Conservation (phyloP, 495 filamentous ascomycete species). For the Penicillium daleae region DNA sequence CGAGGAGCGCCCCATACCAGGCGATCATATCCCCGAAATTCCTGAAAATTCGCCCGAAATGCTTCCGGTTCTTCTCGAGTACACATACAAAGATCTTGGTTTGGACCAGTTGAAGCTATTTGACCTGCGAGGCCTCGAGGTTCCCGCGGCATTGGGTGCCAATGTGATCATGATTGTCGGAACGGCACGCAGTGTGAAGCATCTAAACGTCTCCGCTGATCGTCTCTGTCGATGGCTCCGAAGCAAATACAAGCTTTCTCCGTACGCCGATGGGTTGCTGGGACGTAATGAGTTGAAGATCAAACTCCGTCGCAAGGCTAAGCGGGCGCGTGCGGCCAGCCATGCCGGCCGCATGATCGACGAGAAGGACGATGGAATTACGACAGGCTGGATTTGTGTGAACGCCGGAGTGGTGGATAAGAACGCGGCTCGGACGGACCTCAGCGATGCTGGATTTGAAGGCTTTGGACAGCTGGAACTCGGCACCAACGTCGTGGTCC, state of each 20-base stretch:
- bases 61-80: slow-evolving; percentile 72
- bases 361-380: slow-evolving; percentile 76
- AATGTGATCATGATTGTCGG: slow-evolving; percentile 91
- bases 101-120: slow-evolving; percentile 75
- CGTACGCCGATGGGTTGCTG: slow-evolving; percentile 84
- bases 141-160: slow-evolving; percentile 82
- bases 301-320: slow-evolving; percentile 78
- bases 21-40: slow-evolving; percentile 72
- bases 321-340: slow-evolving; percentile 74
- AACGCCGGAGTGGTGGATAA: slow-evolving; percentile 75
- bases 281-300: slow-evolving; percentile 90
- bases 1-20: slow-evolving; percentile 57
- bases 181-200: slow-evolving; percentile 90
- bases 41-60: slow-evolving; percentile 75
- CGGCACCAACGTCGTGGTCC: slow-evolving; percentile 75
- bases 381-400: slow-evolving; percentile 94
- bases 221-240: slow-evolving; percentile 86
- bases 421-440: slow-evolving; percentile 36
- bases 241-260: slow-evolving; percentile 65
- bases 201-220: slow-evolving; percentile 91
- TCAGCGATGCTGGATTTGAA: slow-evolving; percentile 53
- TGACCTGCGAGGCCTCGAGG: slow-evolving; percentile 83
- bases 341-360: slow-evolving; percentile 52
- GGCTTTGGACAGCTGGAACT: slow-evolving; percentile 71
- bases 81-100: slow-evolving; percentile 78